Percentiles rank a stretch among this genome's conserved stretches.
phyloP scores from a whole-genome alignment of 2,329 filamentous ascomycete genomes.

The Sclerotinia nivalis region DNA sequence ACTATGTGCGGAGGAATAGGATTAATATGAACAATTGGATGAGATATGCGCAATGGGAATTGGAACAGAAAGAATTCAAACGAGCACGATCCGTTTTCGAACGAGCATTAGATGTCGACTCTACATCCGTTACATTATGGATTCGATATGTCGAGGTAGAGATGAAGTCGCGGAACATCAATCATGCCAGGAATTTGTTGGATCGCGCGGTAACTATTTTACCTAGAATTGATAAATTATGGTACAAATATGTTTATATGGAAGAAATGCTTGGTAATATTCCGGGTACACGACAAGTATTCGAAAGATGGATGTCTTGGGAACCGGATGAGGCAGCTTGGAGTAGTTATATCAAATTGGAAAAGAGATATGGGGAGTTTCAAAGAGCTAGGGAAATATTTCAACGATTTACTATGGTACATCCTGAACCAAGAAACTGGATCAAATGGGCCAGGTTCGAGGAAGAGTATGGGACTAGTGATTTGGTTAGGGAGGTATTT shows the following conservation, averaged over 20 bases:
- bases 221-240: constrained; percentile 90
- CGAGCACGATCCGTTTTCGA: constrained; percentile 93
- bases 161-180: constrained; percentile 95
- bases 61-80: constrained; percentile 96
- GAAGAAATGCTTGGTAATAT: constrained; percentile 97
- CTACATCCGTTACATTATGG: constrained; percentile 85
- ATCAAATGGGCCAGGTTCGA: constrained; percentile 99
- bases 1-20: constrained; percentile 93
- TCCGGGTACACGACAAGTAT: constrained; percentile 86
- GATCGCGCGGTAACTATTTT: constrained; percentile 93
- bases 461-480: constrained; percentile 90
- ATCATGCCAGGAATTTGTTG: constrained; percentile 90
- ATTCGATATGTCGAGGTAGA: constrained; percentile 92
- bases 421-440: constrained; percentile 94
- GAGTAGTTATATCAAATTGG: constrained; percentile 94
- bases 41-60: constrained; percentile 94
- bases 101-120: constrained; percentile 86
- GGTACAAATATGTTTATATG: constrained; percentile 99
- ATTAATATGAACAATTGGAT: constrained; percentile 99
- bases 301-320: constrained; percentile 98
- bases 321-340: constrained; percentile 95
- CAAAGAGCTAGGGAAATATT: constrained; percentile 90
- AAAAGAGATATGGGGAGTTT: constrained; percentile 92
- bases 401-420: constrained; percentile 84
- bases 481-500: constrained; percentile 89